A percentile compares a stretch with the other conserved stretches of the same genome.
Evolutionary conservation across 345 rosid genomes (phyloP).

Genomic region (Lagerstroemia speciosa): DNA sequence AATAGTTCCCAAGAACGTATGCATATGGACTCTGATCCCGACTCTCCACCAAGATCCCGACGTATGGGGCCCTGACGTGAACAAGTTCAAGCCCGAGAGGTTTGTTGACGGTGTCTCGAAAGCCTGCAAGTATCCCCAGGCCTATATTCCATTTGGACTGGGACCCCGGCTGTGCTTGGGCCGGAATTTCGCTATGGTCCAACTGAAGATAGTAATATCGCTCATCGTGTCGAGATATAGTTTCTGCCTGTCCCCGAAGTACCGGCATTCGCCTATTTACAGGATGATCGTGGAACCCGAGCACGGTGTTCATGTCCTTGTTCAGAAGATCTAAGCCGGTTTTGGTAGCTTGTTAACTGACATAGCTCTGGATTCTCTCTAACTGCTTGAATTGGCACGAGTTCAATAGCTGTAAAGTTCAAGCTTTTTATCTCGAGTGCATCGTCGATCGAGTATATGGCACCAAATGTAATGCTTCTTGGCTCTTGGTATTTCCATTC

Average conservation of each 20-base stretch:
- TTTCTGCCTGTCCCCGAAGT: conserved; percentile 52
- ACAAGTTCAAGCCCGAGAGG: conserved; percentile 66
- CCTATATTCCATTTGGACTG: conserved; percentile 59
- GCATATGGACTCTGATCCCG: conserved; percentile 48
- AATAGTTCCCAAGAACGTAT: conserved; percentile 46
- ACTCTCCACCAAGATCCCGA: conserved; percentile 54
- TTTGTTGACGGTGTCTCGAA: conserved; percentile 55
- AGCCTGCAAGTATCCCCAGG: conserved; percentile 65
- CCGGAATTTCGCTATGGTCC: conserved; percentile 57
- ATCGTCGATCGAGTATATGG: too few species aligned
- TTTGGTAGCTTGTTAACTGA: background rate
- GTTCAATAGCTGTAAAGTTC: background rate
- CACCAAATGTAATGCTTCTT: too few species aligned
- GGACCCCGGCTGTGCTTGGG: conserved; percentile 77
- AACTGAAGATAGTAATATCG: conserved; percentile 48
- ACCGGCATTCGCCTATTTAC: conserved; percentile 55
- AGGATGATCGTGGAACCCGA: conserved; percentile 71
- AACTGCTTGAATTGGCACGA: background rate
- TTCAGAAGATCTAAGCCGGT: conserved; percentile 21
- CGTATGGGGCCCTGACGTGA: conserved; percentile 63
- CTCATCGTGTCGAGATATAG: conserved; percentile 58
- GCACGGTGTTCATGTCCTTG: conserved; percentile 44
- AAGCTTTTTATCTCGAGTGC: too few species aligned
- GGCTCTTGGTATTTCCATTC: too few species aligned
- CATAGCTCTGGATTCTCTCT: background rate